These are phyloP conservation scores for Geotrichum aggregatum DNA, from an alignment of 1,139 yeast species.

Conservation along the genomic window DNA sequence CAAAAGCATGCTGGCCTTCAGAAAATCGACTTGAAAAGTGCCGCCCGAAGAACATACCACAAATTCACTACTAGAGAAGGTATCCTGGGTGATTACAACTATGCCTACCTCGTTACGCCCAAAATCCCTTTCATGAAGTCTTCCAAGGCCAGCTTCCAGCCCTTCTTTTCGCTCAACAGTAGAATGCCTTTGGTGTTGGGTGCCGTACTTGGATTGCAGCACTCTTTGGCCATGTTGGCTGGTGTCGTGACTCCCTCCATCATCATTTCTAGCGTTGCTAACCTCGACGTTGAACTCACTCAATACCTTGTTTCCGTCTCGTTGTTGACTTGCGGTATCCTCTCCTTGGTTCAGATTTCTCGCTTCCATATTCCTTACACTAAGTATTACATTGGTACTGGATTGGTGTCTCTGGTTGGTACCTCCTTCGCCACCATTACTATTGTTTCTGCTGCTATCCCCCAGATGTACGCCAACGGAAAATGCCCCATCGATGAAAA, in stretches of 20 bases:
- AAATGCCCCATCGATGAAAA: conserved; percentile 61
- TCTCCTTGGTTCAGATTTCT: conserved; percentile 73
- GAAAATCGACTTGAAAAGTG: too few species aligned
- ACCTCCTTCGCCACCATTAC: conserved; percentile 87
- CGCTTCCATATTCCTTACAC: conserved; percentile 71
- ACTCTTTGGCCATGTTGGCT: conserved; percentile 83
- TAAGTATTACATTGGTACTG: conserved; percentile 77
- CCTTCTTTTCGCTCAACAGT: conserved; percentile 74
- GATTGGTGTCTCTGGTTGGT: conserved; percentile 82
- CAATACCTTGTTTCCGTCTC: conserved; percentile 77
- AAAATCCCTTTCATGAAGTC: conserved; percentile 58
- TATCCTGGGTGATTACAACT: conserved; percentile 76
- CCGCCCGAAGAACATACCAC: conserved; percentile 15
- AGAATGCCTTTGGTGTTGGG: conserved; percentile 79
- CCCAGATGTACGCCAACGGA: conserved; percentile 74
- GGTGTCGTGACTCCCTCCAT: conserved; percentile 87
- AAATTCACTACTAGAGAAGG: conserved; percentile 59
- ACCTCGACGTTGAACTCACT: conserved; percentile 48
- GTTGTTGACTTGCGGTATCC: conserved; percentile 67
- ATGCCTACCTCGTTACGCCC: conserved; percentile 71
- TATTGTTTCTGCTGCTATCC: conserved; percentile 68
- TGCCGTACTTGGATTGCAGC: conserved; percentile 75
- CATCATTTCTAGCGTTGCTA: conserved; percentile 58
- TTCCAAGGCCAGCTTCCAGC: conserved; percentile 45
- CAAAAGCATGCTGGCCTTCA: too few species aligned